phyloP scores from a whole-genome alignment of 495 filamentous ascomycete genomes.

The Xylaria venustula region DNA sequence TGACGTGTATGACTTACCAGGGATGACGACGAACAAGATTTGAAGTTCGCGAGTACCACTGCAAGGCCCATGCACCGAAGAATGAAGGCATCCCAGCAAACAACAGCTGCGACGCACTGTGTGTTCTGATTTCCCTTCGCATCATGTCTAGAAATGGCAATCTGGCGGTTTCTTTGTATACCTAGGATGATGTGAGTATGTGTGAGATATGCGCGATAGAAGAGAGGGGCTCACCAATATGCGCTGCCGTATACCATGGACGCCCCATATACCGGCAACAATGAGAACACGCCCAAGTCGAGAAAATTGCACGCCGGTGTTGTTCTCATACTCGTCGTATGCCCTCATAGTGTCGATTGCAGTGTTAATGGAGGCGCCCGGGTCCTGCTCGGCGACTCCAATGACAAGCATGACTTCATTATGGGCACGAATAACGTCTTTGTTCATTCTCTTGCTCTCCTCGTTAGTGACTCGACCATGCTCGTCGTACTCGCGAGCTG shows the following conservation, averaged over 20 bases:
- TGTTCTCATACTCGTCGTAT: conserved; percentile 39
- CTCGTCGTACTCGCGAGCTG: conserved; percentile 65
- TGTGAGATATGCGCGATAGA: not conserved
- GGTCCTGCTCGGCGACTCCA: conserved; percentile 51
- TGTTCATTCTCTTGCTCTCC: conserved; percentile 49
- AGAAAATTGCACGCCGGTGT: conserved; percentile 38
- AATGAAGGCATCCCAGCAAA: conserved; percentile 33
- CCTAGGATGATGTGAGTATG: conserved; percentile 8
- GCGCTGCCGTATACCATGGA: conserved; percentile 49
- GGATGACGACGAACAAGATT: not conserved
- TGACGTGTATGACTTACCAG: conserved; percentile 13
- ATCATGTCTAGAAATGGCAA: conserved; percentile 12
- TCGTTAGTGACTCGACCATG: conserved; percentile 67
- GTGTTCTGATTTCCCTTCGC: conserved; percentile 1
- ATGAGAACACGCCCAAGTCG: conserved; percentile 36
- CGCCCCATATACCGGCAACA: conserved; percentile 50
- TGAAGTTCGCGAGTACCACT: conserved; percentile 8
- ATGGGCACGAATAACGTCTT: conserved; percentile 51
- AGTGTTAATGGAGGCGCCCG: conserved; percentile 20
- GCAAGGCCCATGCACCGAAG: conserved; percentile 21
- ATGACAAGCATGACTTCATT: conserved; percentile 59
- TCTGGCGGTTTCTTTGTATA: conserved; percentile 11
- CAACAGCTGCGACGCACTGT: conserved; percentile 16
- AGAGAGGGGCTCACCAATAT: conserved; percentile 39
- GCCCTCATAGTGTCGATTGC: conserved; percentile 24